phyloP scores from a whole-genome alignment of 1,284 basidiomycete genomes.

The Inonotus hispidus region DNA sequence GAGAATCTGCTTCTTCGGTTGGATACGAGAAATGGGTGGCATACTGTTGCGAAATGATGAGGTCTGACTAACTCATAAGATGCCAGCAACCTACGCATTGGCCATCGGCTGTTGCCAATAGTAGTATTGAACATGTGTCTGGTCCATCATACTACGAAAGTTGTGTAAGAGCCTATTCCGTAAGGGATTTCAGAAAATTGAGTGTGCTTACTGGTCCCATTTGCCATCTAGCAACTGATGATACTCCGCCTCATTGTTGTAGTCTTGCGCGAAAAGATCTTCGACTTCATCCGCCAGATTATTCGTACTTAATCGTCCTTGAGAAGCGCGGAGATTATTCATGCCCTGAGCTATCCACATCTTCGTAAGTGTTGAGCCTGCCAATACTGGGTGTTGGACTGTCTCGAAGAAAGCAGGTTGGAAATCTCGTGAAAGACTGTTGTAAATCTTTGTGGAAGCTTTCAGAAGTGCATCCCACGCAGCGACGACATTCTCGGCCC shows the following conservation, averaged over 20 bases:
- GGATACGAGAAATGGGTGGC: slow-evolving; percentile 52
- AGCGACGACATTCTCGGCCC: slow-evolving; percentile 51
- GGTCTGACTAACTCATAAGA: neutral
- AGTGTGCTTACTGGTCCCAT: slow-evolving; percentile 48
- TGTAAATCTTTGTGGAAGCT: slow-evolving; percentile 52
- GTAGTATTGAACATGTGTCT: slow-evolving; percentile 57
- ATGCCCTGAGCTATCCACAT: slow-evolving; percentile 54
- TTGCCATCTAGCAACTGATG: slow-evolving; percentile 57
- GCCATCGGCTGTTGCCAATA: slow-evolving; percentile 71
- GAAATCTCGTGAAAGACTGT: slow-evolving; percentile 38
- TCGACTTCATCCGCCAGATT: slow-evolving; percentile 48
- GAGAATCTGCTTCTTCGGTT: slow-evolving; percentile 50
- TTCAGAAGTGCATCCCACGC: slow-evolving; percentile 44
- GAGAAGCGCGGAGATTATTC: slow-evolving; percentile 58
- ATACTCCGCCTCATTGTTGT: slow-evolving; percentile 54
- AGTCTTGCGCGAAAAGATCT: slow-evolving; percentile 53
- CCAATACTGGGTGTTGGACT: slow-evolving; percentile 59
- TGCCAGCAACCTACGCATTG: slow-evolving; percentile 39
- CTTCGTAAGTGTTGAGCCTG: slow-evolving; percentile 49
- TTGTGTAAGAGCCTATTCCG: neutral
- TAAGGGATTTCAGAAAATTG: neutral
- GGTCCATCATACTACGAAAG: slow-evolving; percentile 55
- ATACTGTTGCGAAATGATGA: slow-evolving; percentile 34
- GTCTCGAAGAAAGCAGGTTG: slow-evolving; percentile 64
- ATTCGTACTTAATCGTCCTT: slow-evolving; percentile 60